A percentile compares a stretch with the other conserved stretches of the same genome.
These are phyloP conservation scores for Aquilaria yunnanensis DNA, from an alignment of 345 rosid species.

Conservation along the genomic window DNA sequence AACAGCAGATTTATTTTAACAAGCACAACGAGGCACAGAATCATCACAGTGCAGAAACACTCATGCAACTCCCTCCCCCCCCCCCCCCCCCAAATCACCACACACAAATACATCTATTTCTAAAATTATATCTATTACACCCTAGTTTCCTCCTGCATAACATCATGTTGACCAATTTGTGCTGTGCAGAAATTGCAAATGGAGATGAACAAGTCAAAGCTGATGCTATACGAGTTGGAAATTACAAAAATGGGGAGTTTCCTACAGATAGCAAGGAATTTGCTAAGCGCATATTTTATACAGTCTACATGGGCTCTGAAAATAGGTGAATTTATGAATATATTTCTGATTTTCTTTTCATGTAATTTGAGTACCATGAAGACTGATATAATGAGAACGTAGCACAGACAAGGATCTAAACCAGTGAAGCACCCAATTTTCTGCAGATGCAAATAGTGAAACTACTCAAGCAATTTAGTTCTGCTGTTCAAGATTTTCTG, in stretches of 20 bases:
- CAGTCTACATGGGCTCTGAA: slow-evolving; percentile 92
- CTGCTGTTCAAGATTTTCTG: too few relatives aligned
- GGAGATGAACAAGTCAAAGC: slow-evolving; percentile 94
- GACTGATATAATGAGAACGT: background rate
- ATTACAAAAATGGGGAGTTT: slow-evolving; percentile 55
- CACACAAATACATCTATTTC: too few relatives aligned
- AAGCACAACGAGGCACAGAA: too few relatives aligned
- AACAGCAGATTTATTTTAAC: too few relatives aligned
- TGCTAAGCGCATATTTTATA: slow-evolving; percentile 85
- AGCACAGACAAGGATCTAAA: background rate
- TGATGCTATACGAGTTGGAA: slow-evolving; percentile 85
- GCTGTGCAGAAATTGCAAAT: slow-evolving; percentile 55
- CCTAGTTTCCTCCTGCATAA: too few relatives aligned
- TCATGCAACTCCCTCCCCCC: too few relatives aligned
- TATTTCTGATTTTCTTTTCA: background rate
- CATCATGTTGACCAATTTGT: background rate
- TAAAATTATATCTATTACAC: too few relatives aligned
- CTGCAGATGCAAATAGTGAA: background rate
- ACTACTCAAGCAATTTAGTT: too few relatives aligned
- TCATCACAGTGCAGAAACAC: too few relatives aligned
- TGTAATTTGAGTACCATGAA: background rate
- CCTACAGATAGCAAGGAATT: slow-evolving; percentile 93
- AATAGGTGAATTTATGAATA: slow-evolving; percentile 55
- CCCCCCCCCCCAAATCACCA: too few relatives aligned
- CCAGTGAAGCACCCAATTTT: too few relatives aligned